phyloP scores from a whole-genome alignment of 108 stramenopile species.

The Fragilaria radians region DNA sequence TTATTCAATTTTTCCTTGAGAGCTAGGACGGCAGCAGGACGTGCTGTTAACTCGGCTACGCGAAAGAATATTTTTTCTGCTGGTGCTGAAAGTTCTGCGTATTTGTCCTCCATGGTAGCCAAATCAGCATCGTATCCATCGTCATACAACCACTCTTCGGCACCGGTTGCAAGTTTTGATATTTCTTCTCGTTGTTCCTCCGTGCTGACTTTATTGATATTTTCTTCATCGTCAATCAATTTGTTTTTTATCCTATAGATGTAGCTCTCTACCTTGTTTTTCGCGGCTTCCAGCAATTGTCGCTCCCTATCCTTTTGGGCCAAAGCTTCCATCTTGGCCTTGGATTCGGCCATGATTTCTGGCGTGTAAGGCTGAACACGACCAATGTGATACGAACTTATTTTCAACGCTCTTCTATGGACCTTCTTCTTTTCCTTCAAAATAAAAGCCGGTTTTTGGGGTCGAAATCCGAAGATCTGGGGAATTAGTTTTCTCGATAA shows the following conservation, averaged over 20 bases:
- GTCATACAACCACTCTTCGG: slow-evolving; percentile 97
- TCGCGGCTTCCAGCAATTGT: slow-evolving; percentile 82
- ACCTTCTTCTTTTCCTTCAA: slow-evolving; percentile 74
- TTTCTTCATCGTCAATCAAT: slow-evolving; percentile 74
- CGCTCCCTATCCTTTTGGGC: slow-evolving; percentile 83
- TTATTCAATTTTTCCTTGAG: slow-evolving; percentile 51
- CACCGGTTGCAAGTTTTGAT: slow-evolving; percentile 54
- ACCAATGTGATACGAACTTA: slow-evolving; percentile 50
- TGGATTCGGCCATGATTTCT: slow-evolving; percentile 72
- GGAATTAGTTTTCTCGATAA: slow-evolving; percentile 22
- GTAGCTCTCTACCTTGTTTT: slow-evolving; percentile 92
- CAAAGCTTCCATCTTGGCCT: slow-evolving; percentile 66
- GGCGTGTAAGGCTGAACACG: slow-evolving; percentile 54
- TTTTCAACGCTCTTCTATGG: slow-evolving; percentile 50
- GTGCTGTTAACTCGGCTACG: slow-evolving; percentile 63
- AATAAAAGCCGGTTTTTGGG: slow-evolving; percentile 39
- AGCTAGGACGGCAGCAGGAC: slow-evolving; percentile 71
- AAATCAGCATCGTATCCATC: slow-evolving; percentile 89
- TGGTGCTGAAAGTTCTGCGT: slow-evolving; percentile 68
- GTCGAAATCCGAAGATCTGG: slow-evolving; percentile 47
- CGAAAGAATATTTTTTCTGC: slow-evolving; percentile 84
- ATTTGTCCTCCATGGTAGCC: slow-evolving; percentile 73
- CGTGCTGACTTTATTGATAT: slow-evolving; percentile 74
- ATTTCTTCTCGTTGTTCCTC: slow-evolving; percentile 92
- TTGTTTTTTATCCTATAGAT: slow-evolving; percentile 86